Base-by-base conservation (phyloP, 2,329 filamentous ascomycete genomes). In the Aspergillus pseudoterreus region DNA sequence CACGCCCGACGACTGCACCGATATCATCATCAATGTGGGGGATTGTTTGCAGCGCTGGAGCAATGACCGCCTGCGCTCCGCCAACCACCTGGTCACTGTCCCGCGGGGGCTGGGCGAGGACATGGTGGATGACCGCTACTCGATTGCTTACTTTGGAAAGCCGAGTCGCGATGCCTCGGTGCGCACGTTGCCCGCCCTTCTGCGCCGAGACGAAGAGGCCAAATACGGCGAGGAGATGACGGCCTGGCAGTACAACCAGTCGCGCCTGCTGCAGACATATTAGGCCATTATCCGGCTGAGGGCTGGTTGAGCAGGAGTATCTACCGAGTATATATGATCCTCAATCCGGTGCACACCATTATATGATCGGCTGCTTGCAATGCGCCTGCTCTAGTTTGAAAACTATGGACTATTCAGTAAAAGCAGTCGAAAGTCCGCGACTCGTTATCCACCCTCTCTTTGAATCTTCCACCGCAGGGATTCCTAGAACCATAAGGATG, bases 1-100 rank as follows among this genome's bases (percentile, higher is more conserved):
- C 12, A 53, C 49, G 41, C 53, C 53, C 1, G 17, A 43, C 4
- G 35, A 50, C 4, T 47, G 50, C 17, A 45, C 48, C 5, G 60
- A 60, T 22, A 60, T 79, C n/a, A 75, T 80, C 5, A 70, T 80
- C 39, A 80, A 80, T 52, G 78, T 80, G 54, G 78, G 76, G 4
- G 78, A 80, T 54, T 78, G 76, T 47, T 66, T 80, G 63, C 77
- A 78, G 71, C 68, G 77, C 15, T 68, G 78, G 42, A 76, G 72
- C 48, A 80, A 80, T 61, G 75, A 79, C 59, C 73, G 64, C 9
- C 77, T 78, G 56, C 75, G 71, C 48, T 76, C 72, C 30, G 78
- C 76, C 0, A 73, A 78, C 11, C 79, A 82, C 59, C 70, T 78
- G 15, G 62, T 63, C 4, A 59, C 50, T 8, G 27, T 53, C 12